Conservation (phyloP, 257 asterid species). For the Solanum sitiens region DNA sequence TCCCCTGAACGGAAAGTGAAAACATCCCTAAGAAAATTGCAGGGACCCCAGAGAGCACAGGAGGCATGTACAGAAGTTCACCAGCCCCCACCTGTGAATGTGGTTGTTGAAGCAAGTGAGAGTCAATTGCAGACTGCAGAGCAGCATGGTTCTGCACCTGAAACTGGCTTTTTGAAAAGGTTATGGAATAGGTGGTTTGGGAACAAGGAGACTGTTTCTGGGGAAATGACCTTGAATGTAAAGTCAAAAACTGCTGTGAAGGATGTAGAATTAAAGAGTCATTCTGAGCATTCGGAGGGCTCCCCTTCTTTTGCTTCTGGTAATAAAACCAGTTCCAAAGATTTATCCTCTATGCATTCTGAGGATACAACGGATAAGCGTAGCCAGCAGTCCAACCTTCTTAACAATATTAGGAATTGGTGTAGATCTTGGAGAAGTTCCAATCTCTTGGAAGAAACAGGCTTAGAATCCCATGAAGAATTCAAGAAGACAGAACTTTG, state of each 20-base stretch:
- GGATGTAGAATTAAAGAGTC: conserved; percentile 6
- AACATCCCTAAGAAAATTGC: conserved; percentile 8
- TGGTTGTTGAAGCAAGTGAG: conserved; percentile 19
- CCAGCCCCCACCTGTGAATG: conserved; percentile 21
- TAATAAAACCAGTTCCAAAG: conserved; percentile 15
- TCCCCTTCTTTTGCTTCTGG: conserved; percentile 34
- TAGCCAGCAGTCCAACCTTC: conserved; percentile 12
- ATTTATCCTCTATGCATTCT: conserved; percentile 1
- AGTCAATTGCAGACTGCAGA: conserved; percentile 1
- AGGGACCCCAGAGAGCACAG: conserved; percentile 9
- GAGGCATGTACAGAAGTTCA: conserved; percentile 18
- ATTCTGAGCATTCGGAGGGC: conserved; percentile 4
- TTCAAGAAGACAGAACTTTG: conserved; percentile 7
- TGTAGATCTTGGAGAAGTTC: conserved; percentile 33
- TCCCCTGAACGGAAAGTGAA: conserved; percentile 12
- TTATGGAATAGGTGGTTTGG: conserved; percentile 48
- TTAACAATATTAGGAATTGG: conserved; percentile 19
- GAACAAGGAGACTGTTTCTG: conserved; percentile 11
- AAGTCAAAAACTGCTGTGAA: conserved; percentile 11
- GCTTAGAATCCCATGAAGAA: conserved; percentile 13
- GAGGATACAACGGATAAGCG: conserved; percentile 12
- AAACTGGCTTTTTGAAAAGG: conserved; percentile 33
- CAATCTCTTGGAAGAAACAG: conserved; percentile 6
- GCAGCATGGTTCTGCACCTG: conserved; percentile 17
- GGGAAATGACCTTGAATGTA: conserved; percentile 7